Evolutionary conservation across 257 asterid genomes (phyloP), one percentile per base, ranked within the genome.

Genomic region (Handroanthus guayacan): DNA sequence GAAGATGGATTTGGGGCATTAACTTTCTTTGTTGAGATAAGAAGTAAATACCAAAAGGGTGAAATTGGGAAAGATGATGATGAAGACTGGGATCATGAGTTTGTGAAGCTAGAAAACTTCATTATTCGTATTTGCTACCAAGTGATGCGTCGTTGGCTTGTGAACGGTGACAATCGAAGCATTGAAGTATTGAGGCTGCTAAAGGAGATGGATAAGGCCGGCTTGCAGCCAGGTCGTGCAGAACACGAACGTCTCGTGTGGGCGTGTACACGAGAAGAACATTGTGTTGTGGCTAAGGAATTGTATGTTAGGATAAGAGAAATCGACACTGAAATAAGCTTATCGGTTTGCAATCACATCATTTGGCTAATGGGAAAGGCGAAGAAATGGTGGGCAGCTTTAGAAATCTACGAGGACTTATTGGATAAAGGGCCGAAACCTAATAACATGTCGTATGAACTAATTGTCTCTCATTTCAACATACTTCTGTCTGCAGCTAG

Each of bases 361-460:
- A 93, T 95, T 72, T 95, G 99, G 99, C 63, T 95, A 39, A 76
- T 95, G 92, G 98, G 98, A 10, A 95, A 93, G 85, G 97, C 97
- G 3, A 95, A 86, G 75, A 95, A 95, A 37, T 95, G 99, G 99
- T 95, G 99, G 99, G 97, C 93, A 0, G 99, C 99, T 57, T 86
- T 93, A 13, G 97, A 95, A 76, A 88, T 95, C n/a, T 95, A 95
- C 5, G 98, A 95, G 87, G 94, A 95, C 50, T 71, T 93, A 79
- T 72, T 93, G 84, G 98, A 93, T 74, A 85, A 84, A 80, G 98
- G 98, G 67, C 99, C 99, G 3, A 82, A 81, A 74, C 98, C 98
- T 16, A 91, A 95, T 73, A 86, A 84, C 84, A 84, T 89, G 97
- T 91, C 99, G 3, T 72, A 89, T 62, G 98, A 95, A 78, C 75